Conservation (phyloP, 1,139 yeast species). For the Yamadazyma triangularis region DNA sequence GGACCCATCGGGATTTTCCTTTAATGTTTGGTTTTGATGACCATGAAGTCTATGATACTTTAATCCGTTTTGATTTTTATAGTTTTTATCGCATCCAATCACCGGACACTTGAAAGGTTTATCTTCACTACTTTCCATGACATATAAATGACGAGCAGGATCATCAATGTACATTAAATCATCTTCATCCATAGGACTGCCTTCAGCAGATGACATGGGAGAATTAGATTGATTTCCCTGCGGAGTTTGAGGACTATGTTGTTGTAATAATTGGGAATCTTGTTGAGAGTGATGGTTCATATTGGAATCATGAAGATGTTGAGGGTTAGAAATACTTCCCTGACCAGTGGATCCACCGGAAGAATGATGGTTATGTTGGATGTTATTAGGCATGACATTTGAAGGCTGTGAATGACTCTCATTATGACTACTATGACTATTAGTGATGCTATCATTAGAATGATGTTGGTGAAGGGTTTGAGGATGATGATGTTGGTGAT, state of each 20-base stretch:
- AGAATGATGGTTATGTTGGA: no score
- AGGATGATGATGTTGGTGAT: constrained; percentile 8
- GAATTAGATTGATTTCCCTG: constrained; percentile 9
- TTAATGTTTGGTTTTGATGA: constrained; percentile 90
- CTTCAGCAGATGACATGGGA: constrained; percentile 15
- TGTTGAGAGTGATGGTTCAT: constrained; percentile 10
- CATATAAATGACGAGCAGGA: constrained; percentile 91
- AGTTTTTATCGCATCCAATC: constrained; percentile 95
- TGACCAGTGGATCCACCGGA: no score
- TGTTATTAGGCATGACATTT: no score
- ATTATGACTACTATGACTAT: constrained; percentile 1
- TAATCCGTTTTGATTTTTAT: constrained; percentile 94
- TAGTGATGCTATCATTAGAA: no score
- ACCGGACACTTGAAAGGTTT: constrained; percentile 98
- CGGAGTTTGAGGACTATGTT: constrained; percentile 17
- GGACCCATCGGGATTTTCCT: constrained; percentile 91
- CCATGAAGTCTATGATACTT: constrained; percentile 96
- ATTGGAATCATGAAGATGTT: constrained; percentile 6
- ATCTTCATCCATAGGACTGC: constrained; percentile 29
- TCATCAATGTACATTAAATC: constrained; percentile 70
- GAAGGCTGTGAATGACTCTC: no score
- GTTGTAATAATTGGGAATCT: constrained; percentile 14
- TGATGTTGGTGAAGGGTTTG: constrained; percentile 2
- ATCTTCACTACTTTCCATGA: constrained; percentile 86
- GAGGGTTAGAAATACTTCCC: constrained; percentile 2